Base-by-base conservation (phyloP, 331 rosid genomes). In the Dryas integrifolia region DNA sequence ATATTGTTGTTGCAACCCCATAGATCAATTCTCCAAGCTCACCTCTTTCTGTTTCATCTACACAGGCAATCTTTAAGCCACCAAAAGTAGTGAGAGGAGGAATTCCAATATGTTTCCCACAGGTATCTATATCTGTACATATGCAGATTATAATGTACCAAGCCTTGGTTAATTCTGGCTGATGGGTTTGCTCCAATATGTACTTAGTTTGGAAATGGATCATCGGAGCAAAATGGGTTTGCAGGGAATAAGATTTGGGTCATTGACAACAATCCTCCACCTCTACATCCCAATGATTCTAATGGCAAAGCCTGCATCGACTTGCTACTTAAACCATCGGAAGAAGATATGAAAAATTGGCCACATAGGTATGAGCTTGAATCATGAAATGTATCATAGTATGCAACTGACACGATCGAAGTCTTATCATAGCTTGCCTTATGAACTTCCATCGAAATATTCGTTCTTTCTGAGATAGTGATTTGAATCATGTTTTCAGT, bases 81-180 rank as follows among this genome's bases (percentile, higher is more conserved):
- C 96, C 98, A 2, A 84, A 69, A 47, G 87, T 97, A 57, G 91
- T 91, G 3, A 68, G 97, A 77, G 98, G 97, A 79, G 98, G 98
- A 78, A 91, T 95, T 72, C 93, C 92, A 76, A 88, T 91, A 60
- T 91, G 98, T 77, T 95, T 95, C 53, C 97, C 98, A 21, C 97
- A 95, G 92, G 97, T 91, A 76, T 40, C 2, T 48, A 4, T 12
- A 59, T 62, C 43, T 16, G 21, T 3, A 9, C 40, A 67, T 67
- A 62, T 40, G 53, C 44, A 21, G 1, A 50, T 35, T 49, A 14
- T 30, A 39, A 14, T 12, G 41, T 14, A 43, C 15, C n/a, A 0
- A 3, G 26, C 3, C 59, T 72, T 72, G 61, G 10, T 55, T 45
- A 43, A 11, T 14, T 62, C 14, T 21, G 8, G 58, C 59, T 65